Evolutionary conservation across 2,329 filamentous ascomycete species (phyloP).

Genomic region (Trichophyton rubrum): DNA sequence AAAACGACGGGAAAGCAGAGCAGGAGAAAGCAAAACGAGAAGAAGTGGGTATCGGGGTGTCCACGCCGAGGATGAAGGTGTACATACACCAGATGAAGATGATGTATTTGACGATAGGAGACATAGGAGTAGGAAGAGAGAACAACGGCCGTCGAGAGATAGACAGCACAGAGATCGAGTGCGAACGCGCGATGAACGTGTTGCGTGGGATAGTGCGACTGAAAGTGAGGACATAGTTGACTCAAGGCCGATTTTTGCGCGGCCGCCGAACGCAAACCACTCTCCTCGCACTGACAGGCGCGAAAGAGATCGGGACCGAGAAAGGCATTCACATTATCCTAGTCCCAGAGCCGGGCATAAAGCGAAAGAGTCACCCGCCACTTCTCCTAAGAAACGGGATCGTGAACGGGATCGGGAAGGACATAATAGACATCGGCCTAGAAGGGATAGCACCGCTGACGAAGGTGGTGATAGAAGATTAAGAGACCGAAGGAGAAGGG

Average conservation of each 20-base stretch:
- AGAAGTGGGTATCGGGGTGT: neutral
- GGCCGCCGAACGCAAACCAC: constrained; percentile 17
- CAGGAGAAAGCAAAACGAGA: neutral
- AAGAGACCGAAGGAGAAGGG: constrained; percentile 11
- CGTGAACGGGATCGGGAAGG: constrained; percentile 25
- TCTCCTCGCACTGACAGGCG: constrained; percentile 5
- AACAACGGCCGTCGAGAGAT: neutral
- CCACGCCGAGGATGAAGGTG: neutral
- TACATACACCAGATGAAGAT: neutral
- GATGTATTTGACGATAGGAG: constrained; percentile 4
- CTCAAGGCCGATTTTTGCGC: constrained; percentile 20
- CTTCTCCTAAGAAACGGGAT: constrained; percentile 26
- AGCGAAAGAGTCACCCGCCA: constrained; percentile 26
- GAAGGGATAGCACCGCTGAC: constrained; percentile 18
- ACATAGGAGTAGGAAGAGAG: neutral
- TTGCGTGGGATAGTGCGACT: constrained; percentile 14
- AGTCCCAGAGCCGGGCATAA: constrained; percentile 15
- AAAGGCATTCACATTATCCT: constrained; percentile 4
- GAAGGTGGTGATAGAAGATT: constrained; percentile 19
- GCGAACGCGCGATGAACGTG: constrained; percentile 6
- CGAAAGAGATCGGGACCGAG: constrained; percentile 12
- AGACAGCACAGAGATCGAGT: neutral
- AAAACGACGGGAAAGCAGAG: neutral
- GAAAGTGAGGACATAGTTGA: constrained; percentile 17
- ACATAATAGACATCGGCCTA: constrained; percentile 13